Base-by-base conservation (phyloP, 495 filamentous ascomycete species). In the Thermochaetoides thermophila region DNA sequence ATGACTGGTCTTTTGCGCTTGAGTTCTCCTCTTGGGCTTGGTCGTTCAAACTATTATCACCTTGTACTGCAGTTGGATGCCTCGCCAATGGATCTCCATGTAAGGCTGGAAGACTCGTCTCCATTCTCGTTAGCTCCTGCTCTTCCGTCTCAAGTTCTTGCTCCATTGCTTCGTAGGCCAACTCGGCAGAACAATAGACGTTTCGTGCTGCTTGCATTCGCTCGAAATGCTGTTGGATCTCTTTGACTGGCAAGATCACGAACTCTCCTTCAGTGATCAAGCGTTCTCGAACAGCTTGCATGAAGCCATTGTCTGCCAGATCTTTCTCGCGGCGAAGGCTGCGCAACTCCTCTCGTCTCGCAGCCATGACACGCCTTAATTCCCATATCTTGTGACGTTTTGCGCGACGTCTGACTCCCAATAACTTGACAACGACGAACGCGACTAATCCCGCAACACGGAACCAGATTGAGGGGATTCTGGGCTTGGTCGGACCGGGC, bases 301-400 rank as follows among this genome's bases (percentile, higher is more conserved):
- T 50, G 11, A 53, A 48, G 0, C 29, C 39, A 23, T 53, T 51
- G 32, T 57, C 51, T 9, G 38, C 27, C 8, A 27, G 25, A 28
- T 43, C 43, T 25, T 38, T 53, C 13, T 24, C 11, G 9, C 24
- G 38, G 1, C 50, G 44, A 5, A 46, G 26, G 3, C 37, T 23
- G 11, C 27, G 40, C 11, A 50, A 23, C 11, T 44, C 42, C 8
- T 28, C 34, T 9, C 53, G 44, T 28, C 44, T 51, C 11, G 26
- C 15, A 3, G 34, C 26, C 39, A 51, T 45, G 0, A 25, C 29
- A 2, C 16, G 26, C n/a, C 43, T 38, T 16, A 48, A 27, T 9
- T 26, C 27, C 9, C 25, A 21, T 6, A 50, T 13, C 13, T 21
- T 34, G 3, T 23, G 19, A 10, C 45, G 45, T 19, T 44, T 44